phyloP scores from a whole-genome alignment of 495 filamentous ascomycete genomes.

The Trichoderma asperelloides region DNA sequence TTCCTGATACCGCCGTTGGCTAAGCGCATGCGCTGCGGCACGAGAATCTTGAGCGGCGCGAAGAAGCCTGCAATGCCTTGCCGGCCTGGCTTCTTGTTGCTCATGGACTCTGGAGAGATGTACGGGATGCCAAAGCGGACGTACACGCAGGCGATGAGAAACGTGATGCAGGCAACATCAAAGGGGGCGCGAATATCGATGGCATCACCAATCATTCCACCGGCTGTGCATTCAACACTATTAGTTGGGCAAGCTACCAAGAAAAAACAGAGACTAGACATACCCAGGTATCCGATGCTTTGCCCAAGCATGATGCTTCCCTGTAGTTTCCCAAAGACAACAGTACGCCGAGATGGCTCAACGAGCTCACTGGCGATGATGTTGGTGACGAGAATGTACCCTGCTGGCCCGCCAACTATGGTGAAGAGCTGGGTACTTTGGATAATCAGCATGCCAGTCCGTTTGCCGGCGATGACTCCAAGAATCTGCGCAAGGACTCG shows the following conservation, averaged over 20 bases:
- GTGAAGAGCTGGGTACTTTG: slow-evolving; percentile 48
- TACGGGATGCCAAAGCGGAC: slow-evolving; percentile 29
- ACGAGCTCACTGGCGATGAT: slow-evolving; percentile 43
- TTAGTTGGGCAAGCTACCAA: not conserved
- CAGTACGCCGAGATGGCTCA: slow-evolving; percentile 39
- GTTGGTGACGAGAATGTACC: slow-evolving; percentile 46
- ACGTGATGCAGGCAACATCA: slow-evolving; percentile 39
- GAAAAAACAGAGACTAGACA: not conserved
- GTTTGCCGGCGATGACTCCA: slow-evolving; percentile 41
- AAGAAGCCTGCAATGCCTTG: slow-evolving; percentile 39
- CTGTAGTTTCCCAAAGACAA: slow-evolving; percentile 43
- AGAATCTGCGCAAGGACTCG: slow-evolving; percentile 45
- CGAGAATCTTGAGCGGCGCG: slow-evolving; percentile 43
- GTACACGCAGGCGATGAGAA: slow-evolving; percentile 32
- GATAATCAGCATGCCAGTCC: slow-evolving; percentile 44
- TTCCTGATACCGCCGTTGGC: slow-evolving; percentile 29
- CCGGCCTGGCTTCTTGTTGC: slow-evolving; percentile 18
- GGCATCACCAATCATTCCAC: slow-evolving; percentile 42
- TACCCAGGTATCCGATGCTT: slow-evolving; percentile 41
- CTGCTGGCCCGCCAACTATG: slow-evolving; percentile 46
- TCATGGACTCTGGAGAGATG: slow-evolving; percentile 28
- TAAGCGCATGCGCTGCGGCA: slow-evolving; percentile 36
- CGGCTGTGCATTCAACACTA: slow-evolving; percentile 22
- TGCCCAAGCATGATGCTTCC: slow-evolving; percentile 48
- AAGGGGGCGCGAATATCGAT: slow-evolving; percentile 46